These are phyloP conservation scores for Pythium graminicola DNA, from an alignment of 352 stramenopile genomes.

Conservation along the genomic window DNA sequence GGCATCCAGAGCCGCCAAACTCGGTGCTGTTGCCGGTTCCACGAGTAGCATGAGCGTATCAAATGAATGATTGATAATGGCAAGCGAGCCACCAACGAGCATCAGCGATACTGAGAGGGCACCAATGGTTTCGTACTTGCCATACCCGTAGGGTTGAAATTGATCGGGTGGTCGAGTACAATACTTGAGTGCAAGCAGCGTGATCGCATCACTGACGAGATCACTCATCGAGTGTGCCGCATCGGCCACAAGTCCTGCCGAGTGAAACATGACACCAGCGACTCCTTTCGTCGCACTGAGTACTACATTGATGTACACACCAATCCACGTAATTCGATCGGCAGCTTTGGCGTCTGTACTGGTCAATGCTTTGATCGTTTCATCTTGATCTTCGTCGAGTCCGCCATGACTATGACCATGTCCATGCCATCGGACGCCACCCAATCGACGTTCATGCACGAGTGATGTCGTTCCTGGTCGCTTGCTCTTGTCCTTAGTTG, in stretches of 20 bases:
- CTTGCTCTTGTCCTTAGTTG: too few species aligned
- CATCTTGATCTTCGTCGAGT: constrained; percentile 17
- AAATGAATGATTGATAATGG: constrained; percentile 63
- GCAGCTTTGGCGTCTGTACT: constrained; percentile 34
- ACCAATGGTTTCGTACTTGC: constrained; percentile 70
- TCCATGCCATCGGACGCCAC: constrained; percentile 9
- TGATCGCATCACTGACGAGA: constrained; percentile 94
- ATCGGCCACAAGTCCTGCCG: constrained; percentile 89
- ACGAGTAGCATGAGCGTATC: constrained; percentile 51
- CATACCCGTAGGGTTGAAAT: constrained; percentile 76
- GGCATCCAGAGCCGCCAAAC: constrained; percentile 21
- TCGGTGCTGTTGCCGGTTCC: constrained; percentile 21
- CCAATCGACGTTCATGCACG: neutral
- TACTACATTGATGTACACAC: constrained; percentile 63
- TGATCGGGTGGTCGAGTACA: constrained; percentile 89
- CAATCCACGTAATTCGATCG: constrained; percentile 66
- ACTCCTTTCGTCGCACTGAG: constrained; percentile 62
- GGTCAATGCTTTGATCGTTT: constrained; percentile 25
- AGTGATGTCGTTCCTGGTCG: neutral
- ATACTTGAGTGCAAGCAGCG: constrained; percentile 86
- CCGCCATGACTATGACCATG: constrained; percentile 27
- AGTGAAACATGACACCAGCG: constrained; percentile 69
- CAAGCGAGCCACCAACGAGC: constrained; percentile 54
- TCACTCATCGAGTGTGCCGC: constrained; percentile 93
- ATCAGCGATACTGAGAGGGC: constrained; percentile 55